Conservation (phyloP, 2,329 filamentous ascomycete genomes). For the Nannizzia gypsea region DNA sequence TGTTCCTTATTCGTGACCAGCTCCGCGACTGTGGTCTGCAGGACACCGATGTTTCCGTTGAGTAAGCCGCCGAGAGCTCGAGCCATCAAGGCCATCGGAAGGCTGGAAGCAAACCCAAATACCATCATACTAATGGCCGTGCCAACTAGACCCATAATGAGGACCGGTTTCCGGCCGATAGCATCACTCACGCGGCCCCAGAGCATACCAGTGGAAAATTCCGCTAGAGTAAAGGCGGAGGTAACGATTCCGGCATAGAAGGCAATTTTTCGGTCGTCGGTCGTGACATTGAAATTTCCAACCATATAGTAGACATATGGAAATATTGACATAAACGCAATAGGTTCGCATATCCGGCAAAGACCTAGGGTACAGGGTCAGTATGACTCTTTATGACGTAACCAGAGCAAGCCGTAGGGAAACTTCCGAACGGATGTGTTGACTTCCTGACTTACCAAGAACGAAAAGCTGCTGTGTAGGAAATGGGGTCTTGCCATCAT, state of each 20-base stretch:
- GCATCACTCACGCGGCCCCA: slow-evolving; percentile 90
- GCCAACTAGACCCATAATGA: slow-evolving; percentile 77
- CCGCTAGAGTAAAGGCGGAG: slow-evolving; percentile 88
- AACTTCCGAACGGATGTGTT: neutral
- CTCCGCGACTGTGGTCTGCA: slow-evolving; percentile 91
- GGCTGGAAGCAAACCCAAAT: slow-evolving; percentile 78
- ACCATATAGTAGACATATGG: slow-evolving; percentile 99
- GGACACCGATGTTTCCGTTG: slow-evolving; percentile 91
- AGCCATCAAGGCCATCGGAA: slow-evolving; percentile 73
- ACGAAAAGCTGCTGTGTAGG: slow-evolving; percentile 48
- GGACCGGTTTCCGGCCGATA: slow-evolving; percentile 82
- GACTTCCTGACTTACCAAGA: slow-evolving; percentile 34
- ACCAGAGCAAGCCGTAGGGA: neutral
- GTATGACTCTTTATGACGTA: slow-evolving; percentile 9
- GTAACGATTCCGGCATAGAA: slow-evolving; percentile 94
- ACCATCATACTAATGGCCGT: slow-evolving; percentile 86
- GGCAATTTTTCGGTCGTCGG: slow-evolving; percentile 67
- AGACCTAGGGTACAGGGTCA: slow-evolving; percentile 46
- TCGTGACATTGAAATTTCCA: slow-evolving; percentile 73
- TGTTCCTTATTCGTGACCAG: slow-evolving; percentile 87
- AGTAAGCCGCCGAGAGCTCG: slow-evolving; percentile 80
- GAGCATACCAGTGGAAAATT: slow-evolving; percentile 82
- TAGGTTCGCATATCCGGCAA: slow-evolving; percentile 94
- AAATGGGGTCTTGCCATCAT: slow-evolving; percentile 37
- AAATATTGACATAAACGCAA: slow-evolving; percentile 99